Evolutionary conservation across 1,284 basidiomycete genomes (phyloP).

Genomic region (Sanghuangporus weigelae): DNA sequence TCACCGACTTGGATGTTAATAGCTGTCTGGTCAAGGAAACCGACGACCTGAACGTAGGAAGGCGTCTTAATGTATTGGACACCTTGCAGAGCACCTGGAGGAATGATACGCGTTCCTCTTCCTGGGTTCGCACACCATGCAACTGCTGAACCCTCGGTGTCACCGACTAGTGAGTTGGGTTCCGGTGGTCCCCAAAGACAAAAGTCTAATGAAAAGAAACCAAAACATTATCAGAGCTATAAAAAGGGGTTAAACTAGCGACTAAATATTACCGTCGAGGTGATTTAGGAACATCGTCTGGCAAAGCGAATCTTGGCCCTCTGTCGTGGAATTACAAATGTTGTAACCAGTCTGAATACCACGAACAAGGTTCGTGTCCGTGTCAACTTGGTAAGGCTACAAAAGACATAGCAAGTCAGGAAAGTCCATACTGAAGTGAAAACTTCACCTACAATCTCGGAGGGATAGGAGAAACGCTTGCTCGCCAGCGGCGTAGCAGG

Average conservation of each 20-base stretch:
- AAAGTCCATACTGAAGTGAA: background rate
- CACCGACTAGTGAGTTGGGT: conserved; percentile 35
- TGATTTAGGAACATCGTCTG: conserved; percentile 52
- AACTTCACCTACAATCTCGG: conserved; percentile 36
- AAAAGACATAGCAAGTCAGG: background rate
- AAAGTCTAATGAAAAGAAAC: conserved; percentile 6
- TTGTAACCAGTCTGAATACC: conserved; percentile 41
- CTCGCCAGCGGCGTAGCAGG: conserved; percentile 46
- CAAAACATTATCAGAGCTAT: background rate
- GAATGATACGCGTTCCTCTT: conserved; percentile 42
- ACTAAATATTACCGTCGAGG: conserved; percentile 20
- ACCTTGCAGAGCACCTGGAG: conserved; percentile 37
- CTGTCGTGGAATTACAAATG: conserved; percentile 43
- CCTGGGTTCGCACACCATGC: conserved; percentile 47
- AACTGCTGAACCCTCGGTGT: conserved; percentile 44
- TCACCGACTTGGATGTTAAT: conserved; percentile 32
- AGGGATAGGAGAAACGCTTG: conserved; percentile 47
- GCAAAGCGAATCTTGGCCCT: conserved; percentile 44
- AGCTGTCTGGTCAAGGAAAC: conserved; percentile 28
- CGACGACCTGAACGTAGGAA: conserved; percentile 40
- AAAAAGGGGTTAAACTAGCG: background rate
- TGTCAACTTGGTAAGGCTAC: conserved; percentile 31
- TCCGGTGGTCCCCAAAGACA: conserved; percentile 30
- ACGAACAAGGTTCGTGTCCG: conserved; percentile 26
- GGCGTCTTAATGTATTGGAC: conserved; percentile 44